Base-by-base conservation (phyloP, 23 red algal genomes). In the Pyropia haitanensis region DNA sequence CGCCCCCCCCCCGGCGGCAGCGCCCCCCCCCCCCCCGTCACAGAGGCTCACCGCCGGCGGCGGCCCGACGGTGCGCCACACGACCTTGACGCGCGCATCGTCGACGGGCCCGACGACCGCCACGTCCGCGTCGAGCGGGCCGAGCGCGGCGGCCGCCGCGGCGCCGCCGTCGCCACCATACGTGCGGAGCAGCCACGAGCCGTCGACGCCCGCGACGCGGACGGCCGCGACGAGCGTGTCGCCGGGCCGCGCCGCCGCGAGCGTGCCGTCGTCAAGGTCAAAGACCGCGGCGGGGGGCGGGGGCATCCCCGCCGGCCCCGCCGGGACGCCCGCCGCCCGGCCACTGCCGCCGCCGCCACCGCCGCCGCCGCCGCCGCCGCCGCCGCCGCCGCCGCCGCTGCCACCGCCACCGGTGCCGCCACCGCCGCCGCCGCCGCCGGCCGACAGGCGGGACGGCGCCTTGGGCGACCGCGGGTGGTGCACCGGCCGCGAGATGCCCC, bases 151-250 rank as follows among this genome's bases (percentile, higher is more conserved):
- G 17, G 62, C 30, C n/a, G 71, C 70, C 60, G 67, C 67, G 20
- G 23, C 59, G 15, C 70, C 68, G 27, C 83, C 56, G 52, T 65
- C 39, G 14, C 71, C 77, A 1, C 71, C 78, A 34, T 78, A 79
- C 52, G 28, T 63, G 20, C 68, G 60, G 30, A 92, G 50, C 19
- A 83, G 73, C 18, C 70, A 60, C 18, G 69, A 72, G 28, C 72
- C 84, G 56, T 65, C 61, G 1, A 79, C 73, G 53, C 72, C 44
- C 31, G 30, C 46, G 5, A 68, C 84, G 22, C 64, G 54, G 19
- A 88, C 64, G n/a, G 78, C 59, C 58, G 69, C 78, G 48, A 53
- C 14, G 67, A 88, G 71, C 14, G 73, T 71, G 50, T 88, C 84
- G 52, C 77, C 67, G 26, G 73, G 64, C 22, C 84, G 58, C 14